Base-by-base conservation (phyloP, 1,139 yeast species). In the Debaryomyces coudertii region DNA sequence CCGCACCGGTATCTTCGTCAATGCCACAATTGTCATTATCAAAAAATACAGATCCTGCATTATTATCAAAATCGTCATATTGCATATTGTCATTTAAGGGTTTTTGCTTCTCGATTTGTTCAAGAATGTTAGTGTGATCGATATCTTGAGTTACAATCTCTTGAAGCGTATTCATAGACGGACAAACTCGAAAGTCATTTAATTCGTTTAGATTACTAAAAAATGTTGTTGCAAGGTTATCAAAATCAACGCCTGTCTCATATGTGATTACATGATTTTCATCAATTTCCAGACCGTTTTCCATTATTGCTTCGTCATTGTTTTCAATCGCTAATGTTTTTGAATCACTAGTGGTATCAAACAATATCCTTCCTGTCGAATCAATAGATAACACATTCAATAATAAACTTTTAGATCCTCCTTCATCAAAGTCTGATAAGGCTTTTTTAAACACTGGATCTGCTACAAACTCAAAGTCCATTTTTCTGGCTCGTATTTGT, bases 381-480 rank as follows among this genome's bases (percentile, higher is more conserved):
- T 83, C 87, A 18, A 83, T 75, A 44, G 70, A 71, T 45, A 92
- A 73, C 1, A 92, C 82, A 54, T 90, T 90, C 56, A 90, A 68
- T 42, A 92, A 68, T 46, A 92, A 69, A 44, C 95, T 87, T 57
- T 85, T 88, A 7, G 97, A 90, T 4, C 97, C 97, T 29, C 97
- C 97, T 67, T 90, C 97, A 62, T 92, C 97, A 58, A 90, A 92
- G 49, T 90, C 97, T 0, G 96, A 89, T 42, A 92, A 74, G 43
- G 95, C 90, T 57, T 89, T 90, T 52, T 89, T 86, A 65, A 92
- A 90, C 40, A 90, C 71, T 0, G 97, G 97, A 65, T 92, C 97
- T 40, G 89, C 85, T 7, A 84, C 77, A 28, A 87, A 68, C 55
- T 88, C 96, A 52, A 85, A 82, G 44, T 90, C 96, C 36, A 87